Evolutionary conservation across 2,329 filamentous ascomycete species (phyloP).

Genomic region (Botryotinia calthae): DNA sequence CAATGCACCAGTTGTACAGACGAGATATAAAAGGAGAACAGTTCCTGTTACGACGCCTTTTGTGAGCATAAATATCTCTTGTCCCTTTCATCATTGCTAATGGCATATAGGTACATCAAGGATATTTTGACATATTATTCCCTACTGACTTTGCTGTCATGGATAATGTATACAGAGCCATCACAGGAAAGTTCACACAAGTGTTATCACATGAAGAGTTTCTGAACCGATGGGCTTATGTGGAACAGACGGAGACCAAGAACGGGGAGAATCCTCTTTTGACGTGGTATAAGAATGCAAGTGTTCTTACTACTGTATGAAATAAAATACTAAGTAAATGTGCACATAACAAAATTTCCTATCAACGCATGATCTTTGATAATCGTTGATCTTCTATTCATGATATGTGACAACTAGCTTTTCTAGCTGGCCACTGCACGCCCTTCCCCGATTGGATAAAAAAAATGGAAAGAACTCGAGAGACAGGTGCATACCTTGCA

Average conservation of each 20-base stretch:
- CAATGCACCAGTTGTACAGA: slow-evolving; percentile 95
- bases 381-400: neutral
- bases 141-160: slow-evolving; percentile 91
- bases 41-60: slow-evolving; percentile 88
- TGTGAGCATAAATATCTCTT: slow-evolving; percentile 51
- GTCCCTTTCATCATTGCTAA: slow-evolving; percentile 10
- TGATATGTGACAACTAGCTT: neutral
- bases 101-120: slow-evolving; percentile 76
- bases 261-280: slow-evolving; percentile 92
- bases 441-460: neutral
- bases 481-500: neutral
- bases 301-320: slow-evolving; percentile 83
- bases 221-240: slow-evolving; percentile 81
- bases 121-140: slow-evolving; percentile 98
- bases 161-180: slow-evolving; percentile 86
- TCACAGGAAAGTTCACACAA: slow-evolving; percentile 87
- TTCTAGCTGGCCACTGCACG: neutral
- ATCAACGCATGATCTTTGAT: neutral
- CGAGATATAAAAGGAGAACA: slow-evolving; percentile 79
- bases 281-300: slow-evolving; percentile 93
- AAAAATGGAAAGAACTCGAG: neutral
- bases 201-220: slow-evolving; percentile 89
- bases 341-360: neutral
- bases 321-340: slow-evolving; percentile 5
- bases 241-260: slow-evolving; percentile 83